Percentiles rank a stretch among this genome's conserved stretches.
phyloP scores from a whole-genome alignment of 139 green algal genomes.

The Picochlorum sp. region DNA sequence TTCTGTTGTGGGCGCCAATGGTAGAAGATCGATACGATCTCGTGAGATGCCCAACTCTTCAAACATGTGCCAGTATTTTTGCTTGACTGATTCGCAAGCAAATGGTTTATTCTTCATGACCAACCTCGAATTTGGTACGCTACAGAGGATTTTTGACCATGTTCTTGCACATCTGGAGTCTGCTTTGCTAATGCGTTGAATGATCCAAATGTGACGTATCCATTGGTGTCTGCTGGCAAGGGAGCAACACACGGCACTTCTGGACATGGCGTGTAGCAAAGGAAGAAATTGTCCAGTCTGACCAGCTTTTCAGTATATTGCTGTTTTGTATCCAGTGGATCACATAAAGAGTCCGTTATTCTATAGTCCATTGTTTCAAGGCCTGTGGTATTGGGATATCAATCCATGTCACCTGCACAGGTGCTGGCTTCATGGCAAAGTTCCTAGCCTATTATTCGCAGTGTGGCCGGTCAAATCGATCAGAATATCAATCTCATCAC shows the following conservation, averaged over 20 bases:
- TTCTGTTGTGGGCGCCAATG: slow-evolving; percentile 59
- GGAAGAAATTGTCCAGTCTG: slow-evolving; percentile 83
- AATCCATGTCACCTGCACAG: slow-evolving; percentile 94
- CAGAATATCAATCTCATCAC: slow-evolving; percentile 77
- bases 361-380: slow-evolving; percentile 81
- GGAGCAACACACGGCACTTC: slow-evolving; percentile 70
- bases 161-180: slow-evolving; percentile 59
- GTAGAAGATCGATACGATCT: slow-evolving; percentile 75
- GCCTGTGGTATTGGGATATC: slow-evolving; percentile 95
- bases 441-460: slow-evolving; percentile 88
- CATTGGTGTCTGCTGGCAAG: slow-evolving; percentile 51
- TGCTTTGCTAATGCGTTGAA: slow-evolving; percentile 99
- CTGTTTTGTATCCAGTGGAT: slow-evolving; percentile 66
- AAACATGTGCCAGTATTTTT: slow-evolving; percentile 31
- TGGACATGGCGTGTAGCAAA: slow-evolving; percentile 88
- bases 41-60: slow-evolving; percentile 19
- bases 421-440: slow-evolving; percentile 73
- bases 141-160: slow-evolving; percentile 72
- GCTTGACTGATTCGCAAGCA: slow-evolving; percentile 56
- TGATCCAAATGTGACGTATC: slow-evolving; percentile 93
- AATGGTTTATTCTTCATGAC: slow-evolving; percentile 98
- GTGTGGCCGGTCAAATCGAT: slow-evolving; percentile 97
- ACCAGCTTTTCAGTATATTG: slow-evolving; percentile 72
- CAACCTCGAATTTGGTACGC: slow-evolving; percentile 65
- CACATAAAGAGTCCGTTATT: slow-evolving; percentile 72